These are phyloP conservation scores for Trypanosoma melophagium DNA, from an alignment of 208 protist genomes.

Conservation along the genomic window DNA sequence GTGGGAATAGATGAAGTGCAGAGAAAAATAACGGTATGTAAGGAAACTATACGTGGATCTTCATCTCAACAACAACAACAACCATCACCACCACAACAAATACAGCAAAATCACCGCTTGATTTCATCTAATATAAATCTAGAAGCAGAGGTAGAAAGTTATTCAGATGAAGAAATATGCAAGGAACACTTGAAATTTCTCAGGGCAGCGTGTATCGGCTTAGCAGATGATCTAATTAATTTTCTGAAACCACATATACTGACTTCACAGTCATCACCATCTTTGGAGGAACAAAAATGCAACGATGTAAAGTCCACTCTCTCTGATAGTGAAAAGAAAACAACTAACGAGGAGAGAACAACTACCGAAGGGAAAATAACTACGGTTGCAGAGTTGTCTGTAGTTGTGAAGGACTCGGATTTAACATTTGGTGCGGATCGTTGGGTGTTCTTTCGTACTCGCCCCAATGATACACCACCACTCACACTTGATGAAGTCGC, in stretches of 20 bases:
- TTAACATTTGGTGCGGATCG: conserved; percentile 15
- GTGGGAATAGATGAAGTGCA: neutral
- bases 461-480: conserved; percentile 5
- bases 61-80: neutral
- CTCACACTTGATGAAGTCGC: conserved; percentile 18
- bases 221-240: conserved; percentile 7
- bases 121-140: neutral
- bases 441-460: conserved; percentile 25
- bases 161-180: neutral
- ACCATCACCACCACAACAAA: neutral
- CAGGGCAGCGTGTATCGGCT: neutral
- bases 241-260: conserved; percentile 5
- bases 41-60: neutral
- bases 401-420: neutral
- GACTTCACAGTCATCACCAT: neutral
- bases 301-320: neutral
- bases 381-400: too few species aligned
- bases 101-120: neutral
- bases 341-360: too few species aligned
- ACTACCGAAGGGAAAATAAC: too few species aligned
- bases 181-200: conserved; percentile 8
- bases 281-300: neutral
- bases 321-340: neutral
- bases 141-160: neutral
- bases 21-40: neutral